Evolutionary conservation across 140 eudicot species (phyloP).

Genomic region (Anethum foeniculum): DNA sequence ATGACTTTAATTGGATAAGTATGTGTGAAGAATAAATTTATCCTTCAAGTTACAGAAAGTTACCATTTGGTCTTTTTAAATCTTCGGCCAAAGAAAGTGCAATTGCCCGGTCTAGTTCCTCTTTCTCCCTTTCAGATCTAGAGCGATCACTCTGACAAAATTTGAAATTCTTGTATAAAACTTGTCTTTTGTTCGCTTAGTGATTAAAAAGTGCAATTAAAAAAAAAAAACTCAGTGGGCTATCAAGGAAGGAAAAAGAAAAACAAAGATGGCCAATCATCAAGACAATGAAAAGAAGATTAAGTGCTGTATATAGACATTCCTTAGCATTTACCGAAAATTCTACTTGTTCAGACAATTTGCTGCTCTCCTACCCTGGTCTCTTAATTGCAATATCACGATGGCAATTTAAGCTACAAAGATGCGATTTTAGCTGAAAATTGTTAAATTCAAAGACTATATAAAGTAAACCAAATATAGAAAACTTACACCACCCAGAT

Average conservation of each 20-base stretch:
- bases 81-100: constrained; percentile 80
- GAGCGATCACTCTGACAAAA: constrained; percentile 61
- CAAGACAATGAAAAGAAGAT: neutral
- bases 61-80: constrained; percentile 63
- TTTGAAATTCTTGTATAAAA: constrained; percentile 4
- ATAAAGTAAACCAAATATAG: neutral
- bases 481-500: neutral
- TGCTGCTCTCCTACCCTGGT: neutral
- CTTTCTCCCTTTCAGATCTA: constrained; percentile 67
- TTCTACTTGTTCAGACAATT: neutral
- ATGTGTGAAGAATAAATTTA: neutral
- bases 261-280: neutral
- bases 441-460: neutral
- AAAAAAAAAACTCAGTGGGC: neutral
- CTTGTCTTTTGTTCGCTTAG: neutral
- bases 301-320: neutral
- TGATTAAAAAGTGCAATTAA: neutral
- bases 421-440: neutral
- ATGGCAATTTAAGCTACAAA: neutral
- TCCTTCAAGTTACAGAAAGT: neutral
- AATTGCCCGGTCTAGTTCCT: constrained; percentile 80
- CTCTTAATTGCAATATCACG: neutral
- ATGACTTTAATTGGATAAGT: neutral
- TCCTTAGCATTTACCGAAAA: neutral
- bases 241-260: neutral